Conservation (phyloP, 306 rosid species). For the Prinsepia uniflora region DNA sequence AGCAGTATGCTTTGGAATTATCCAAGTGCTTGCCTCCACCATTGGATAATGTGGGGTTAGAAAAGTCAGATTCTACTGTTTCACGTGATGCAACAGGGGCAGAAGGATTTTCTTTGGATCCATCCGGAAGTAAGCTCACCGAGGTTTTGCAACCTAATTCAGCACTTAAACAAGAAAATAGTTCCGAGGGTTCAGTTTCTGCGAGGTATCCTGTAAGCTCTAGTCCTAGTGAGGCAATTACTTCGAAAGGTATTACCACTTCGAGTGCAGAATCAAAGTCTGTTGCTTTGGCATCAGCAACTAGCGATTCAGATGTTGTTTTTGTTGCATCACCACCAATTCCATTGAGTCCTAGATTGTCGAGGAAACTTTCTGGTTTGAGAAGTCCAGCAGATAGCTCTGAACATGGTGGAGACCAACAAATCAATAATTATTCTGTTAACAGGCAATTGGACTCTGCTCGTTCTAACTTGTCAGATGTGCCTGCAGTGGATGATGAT, state of each 20-base stretch:
- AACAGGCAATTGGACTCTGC: slow-evolving; percentile 65
- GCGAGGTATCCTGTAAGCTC: slow-evolving; percentile 57
- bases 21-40: slow-evolving; percentile 95
- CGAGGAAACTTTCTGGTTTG: slow-evolving; percentile 76
- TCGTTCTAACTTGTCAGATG: slow-evolving; percentile 57
- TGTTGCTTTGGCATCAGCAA: slow-evolving; percentile 44
- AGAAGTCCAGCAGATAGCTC: slow-evolving; percentile 57
- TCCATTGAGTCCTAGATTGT: slow-evolving; percentile 83
- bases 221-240: slow-evolving; percentile 48
- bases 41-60: slow-evolving; percentile 58
- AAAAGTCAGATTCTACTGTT: slow-evolving; percentile 65
- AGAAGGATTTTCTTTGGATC: slow-evolving; percentile 56
- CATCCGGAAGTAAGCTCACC: slow-evolving; percentile 47
- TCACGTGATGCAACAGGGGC: slow-evolving; percentile 49
- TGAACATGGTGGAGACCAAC: slow-evolving; percentile 60
- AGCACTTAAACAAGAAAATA: slow-evolving; percentile 47
- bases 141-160: slow-evolving; percentile 48
- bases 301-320: slow-evolving; percentile 59
- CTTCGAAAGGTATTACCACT: slow-evolving; percentile 43
- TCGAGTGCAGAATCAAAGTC: slow-evolving; percentile 56
- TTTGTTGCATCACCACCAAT: slow-evolving; percentile 65
- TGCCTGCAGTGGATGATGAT: slow-evolving; percentile 49
- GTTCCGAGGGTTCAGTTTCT: slow-evolving; percentile 44
- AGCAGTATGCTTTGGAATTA: slow-evolving; percentile 95
- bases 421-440: slow-evolving; percentile 58